phyloP scores from a whole-genome alignment of 2,329 filamentous ascomycete genomes.

The Alternaria arbusti region DNA sequence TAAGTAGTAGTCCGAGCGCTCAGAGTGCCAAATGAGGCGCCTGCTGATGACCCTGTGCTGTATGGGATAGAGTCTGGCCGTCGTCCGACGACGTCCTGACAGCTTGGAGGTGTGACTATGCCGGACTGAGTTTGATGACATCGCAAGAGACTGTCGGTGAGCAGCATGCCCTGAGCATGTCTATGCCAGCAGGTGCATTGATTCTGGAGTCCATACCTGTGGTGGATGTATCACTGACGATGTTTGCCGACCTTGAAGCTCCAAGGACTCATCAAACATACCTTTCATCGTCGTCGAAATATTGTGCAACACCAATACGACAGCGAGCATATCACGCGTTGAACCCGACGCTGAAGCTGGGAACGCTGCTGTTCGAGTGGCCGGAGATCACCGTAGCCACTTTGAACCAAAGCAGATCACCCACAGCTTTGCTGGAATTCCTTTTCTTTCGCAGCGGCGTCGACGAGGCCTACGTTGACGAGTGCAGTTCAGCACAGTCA shows the following conservation, averaged over 20 bases:
- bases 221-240: background rate
- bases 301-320: background rate
- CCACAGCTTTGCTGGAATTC: background rate
- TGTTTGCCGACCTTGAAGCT: background rate
- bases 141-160: background rate
- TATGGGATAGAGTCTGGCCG: background rate
- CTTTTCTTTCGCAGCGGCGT: too few relatives aligned
- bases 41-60: background rate
- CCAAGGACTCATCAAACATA: background rate
- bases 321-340: background rate
- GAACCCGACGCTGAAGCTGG: background rate
- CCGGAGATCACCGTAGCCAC: background rate
- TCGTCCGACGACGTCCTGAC: background rate
- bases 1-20: background rate
- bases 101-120: background rate
- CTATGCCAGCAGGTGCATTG: background rate
- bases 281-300: background rate
- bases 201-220: background rate
- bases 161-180: background rate
- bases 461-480: background rate
- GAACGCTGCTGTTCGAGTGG: background rate
- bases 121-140: background rate
- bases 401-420: background rate
- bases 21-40: background rate
- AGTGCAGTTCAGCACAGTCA: background rate